A percentile compares a stretch with the other conserved stretches of the same genome.
phyloP scores from a whole-genome alignment of 108 stramenopile species.

The Halocafeteria seosinensis region DNA sequence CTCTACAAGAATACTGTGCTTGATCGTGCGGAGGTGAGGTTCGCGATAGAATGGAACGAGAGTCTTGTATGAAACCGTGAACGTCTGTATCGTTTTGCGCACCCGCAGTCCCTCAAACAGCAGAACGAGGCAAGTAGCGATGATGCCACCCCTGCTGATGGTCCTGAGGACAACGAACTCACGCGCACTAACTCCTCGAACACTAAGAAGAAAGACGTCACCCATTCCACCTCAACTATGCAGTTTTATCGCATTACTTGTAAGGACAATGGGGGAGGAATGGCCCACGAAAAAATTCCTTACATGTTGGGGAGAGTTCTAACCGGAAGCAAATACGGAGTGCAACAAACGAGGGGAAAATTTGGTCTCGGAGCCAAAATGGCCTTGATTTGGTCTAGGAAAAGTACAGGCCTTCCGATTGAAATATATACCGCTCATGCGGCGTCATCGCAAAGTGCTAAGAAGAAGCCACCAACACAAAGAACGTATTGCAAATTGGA shows the following conservation, averaged over 20 bases:
- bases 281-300: constrained; percentile 70
- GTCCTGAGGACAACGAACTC: no score
- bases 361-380: constrained; percentile 92
- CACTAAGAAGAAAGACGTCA: no score
- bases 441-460: constrained; percentile 30
- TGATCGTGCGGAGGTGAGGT: no score
- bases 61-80: no score
- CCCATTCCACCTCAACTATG: not conserved
- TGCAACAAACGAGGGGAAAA: constrained; percentile 82
- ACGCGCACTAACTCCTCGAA: no score
- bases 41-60: no score
- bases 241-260: constrained; percentile 61
- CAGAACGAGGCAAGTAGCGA: no score
- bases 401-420: constrained; percentile 74
- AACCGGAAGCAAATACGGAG: constrained; percentile 77
- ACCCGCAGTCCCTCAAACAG: no score
- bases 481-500: constrained; percentile 61
- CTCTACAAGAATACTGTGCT: no score
- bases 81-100: no score
- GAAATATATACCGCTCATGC: constrained; percentile 26
- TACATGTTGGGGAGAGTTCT: constrained; percentile 71
- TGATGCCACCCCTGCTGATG: no score
- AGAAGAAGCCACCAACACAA: constrained; percentile 16
- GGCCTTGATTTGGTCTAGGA: constrained; percentile 90
- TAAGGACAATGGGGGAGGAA: constrained; percentile 83